Base-by-base conservation (phyloP, 2,329 filamentous ascomycete species). In the Sclerotinia sclerotiorum region DNA sequence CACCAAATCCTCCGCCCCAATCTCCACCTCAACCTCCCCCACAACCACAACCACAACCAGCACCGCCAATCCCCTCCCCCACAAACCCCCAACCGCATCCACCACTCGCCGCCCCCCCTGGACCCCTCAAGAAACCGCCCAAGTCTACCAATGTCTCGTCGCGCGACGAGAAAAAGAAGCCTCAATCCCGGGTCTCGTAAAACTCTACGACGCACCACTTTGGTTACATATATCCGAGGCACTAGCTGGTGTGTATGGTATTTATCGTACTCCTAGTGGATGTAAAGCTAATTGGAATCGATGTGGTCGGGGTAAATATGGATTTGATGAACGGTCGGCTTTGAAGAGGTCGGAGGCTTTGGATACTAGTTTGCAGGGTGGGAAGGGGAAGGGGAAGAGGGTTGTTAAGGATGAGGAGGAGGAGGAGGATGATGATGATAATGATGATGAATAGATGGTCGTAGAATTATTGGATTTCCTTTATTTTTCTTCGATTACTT, bases 241-340 rank as follows among this genome's bases (percentile, higher is more conserved):
- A 13, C 46, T 62, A 1, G 44, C 46, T 19, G 32, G 13, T 8
- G 7, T 49, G 1, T 13, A 62, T 27, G 29, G 29, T 2, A 39
- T 51, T 62, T 2, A 51, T 15, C 58, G 58, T 24, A 21, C 44
- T 11, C 46, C 58, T 0, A 46, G 58, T 62, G 58, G 29, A 11
- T 62, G 62, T 35, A 65, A 65, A 6, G 27, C 48, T 5, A 44
- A 39, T 32, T 65, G 62, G 62, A 65, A 65, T 42, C 62, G 62
- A 15, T 17, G 15, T 8, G 62, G 62, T 17, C 49, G 62, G 4
- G 13, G 13, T 2, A 8, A n/a, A 2, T 65, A 17, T 8, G 21
- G 29, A 1, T 65, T 56, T 44, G 62, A 65, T 17, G 62, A 65
- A 19, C n/a, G 62, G n/a, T 62, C 58, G 29, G 0, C 5, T 11